Base-by-base conservation (phyloP, 306 rosid genomes). In the Gynostemma pentaphyllum region DNA sequence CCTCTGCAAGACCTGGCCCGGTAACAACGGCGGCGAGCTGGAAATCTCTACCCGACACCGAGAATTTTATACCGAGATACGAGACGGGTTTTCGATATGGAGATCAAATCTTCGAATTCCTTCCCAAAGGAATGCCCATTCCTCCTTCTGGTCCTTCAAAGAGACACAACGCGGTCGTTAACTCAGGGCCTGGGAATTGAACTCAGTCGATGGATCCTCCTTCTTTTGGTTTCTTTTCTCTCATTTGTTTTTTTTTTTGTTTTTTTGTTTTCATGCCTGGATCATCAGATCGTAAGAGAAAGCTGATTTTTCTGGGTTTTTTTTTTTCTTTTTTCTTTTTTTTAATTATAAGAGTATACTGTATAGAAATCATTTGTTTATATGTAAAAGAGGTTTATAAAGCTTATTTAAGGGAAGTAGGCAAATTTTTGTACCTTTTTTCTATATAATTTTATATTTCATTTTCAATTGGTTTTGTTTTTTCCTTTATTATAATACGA, bases 111-210 rank as follows among this genome's bases (percentile, higher is more conserved):
- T 91, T 87, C 89, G 75, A 81, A 61, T 87, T 73, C 77, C 78
- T 91, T 50, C 97, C 97, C 64, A 91, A 72, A 82, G 97, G 95
- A 52, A 9, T 22, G 2, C 79, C 76, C 0, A 41, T 85, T 9
- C 87, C 96, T 19, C 91, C 97, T 57, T 91, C 97, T 8, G 96
- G 87, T 6, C 97, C 97, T 11, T 91, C 97, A 22, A 81, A 69
- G 29, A 78, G 95, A 69, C 97, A 91, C 74, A 91, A 91, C 79
- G 53, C 84, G 13, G 48, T 69, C 69, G 73, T 80, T 68, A 55
- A 80, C 73, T 80, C 91, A 8, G 48, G 78, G 4, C 85, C 95
- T 26, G 42, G 44, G 0, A 75, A 90, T 73, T 90, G 77, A 85
- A 67, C 39, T 40, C 12, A 3, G 2, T 42, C 21, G 8, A 12